Evolutionary conservation across 495 filamentous ascomycete genomes (phyloP), one percentile per base, ranked within the genome.

Genomic region (Wilcoxina mikolae): DNA sequence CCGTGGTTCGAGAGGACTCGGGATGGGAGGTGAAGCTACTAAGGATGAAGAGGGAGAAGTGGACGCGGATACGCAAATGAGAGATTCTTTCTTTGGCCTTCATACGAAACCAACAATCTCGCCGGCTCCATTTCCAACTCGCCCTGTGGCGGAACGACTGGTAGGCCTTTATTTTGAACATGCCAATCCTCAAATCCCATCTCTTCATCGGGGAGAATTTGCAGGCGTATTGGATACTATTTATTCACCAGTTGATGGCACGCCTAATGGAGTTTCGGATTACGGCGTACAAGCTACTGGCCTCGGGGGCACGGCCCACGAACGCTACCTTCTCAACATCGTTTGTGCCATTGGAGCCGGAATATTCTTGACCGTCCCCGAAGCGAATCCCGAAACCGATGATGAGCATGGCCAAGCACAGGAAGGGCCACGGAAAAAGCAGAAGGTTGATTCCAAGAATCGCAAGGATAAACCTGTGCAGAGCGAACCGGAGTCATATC

Each of bases 321-420:
- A 94, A 68, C 77, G 88, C 12, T 96, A 95, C 65, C 78, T 88
- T 68, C 75, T 95, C 45, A 94, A 95, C 67, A 95, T 96, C 67
- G 90, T 95, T n/a, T 96, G 90, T 70, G 90, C 90, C 4, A 95
- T 95, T 57, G 90, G 90, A 7, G 84, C 86, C 11, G 90, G 88
- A 0, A 94, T 95, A 58, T 93, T 94, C 57, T 78, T 94, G 58
- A 60, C 61, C 29, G 57, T 54, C 10, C 59, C 62, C 1, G 60
- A 66, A 20, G 61, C 60, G 23, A 64, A 58, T 26, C 62, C 65
- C 31, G 68, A 68, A 50, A 64, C 71, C 7, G 69, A 70, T 28
- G 69, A 71, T 22, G 73, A 72, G 48, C 53, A 56, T n/a, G 47
- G 24, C 0, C 46, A 42, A 23, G 17, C 46, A 28, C 27, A 52